Base-by-base conservation (phyloP, 2,329 filamentous ascomycete species). In the Endothia cerciana region DNA sequence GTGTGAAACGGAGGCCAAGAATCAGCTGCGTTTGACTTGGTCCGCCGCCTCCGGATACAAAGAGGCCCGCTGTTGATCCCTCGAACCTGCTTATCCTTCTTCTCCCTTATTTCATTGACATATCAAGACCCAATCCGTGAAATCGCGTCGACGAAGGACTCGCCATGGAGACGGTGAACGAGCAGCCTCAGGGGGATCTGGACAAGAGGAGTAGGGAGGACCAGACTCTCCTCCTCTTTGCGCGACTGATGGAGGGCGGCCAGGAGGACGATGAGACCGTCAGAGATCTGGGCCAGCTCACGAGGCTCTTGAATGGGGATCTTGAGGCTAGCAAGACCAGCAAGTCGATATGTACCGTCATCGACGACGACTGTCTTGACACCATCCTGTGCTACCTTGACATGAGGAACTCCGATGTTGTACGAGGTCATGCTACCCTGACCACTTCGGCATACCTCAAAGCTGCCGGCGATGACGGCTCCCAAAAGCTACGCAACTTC, bases 201-300 rank as follows among this genome's bases (percentile, higher is more conserved):
- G 66, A 69, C 60, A 66, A 73, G 45, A 77, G 77, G 77, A 66
- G 68, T 72, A 59, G 86, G 79, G 79, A 85, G 71, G 89, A 92
- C 73, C 82, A 90, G 73, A 90, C 91, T 64, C 86, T 90, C 73
- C 86, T 97, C 65, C 89, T 94, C 71, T 87, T 97, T 70, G 94
- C 94, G 30, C 91, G 91, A 73, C 82, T 97, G 71, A 96, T 97
- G 89, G 92, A 96, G 75, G 93, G 92, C 55, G 93, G 93, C 62
- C 88, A 94, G 72, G 92, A 97, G 72, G 92, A 92, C 74, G 87
- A 88, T 65, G 89, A 91, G 70, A 90, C 87, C 15, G 89, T 85
- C 71, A 78, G 78, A 67, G 83, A 87, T 67, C 79, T 90, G 56
- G 84, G 86, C 70, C 77, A 78, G 64, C 82, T 90, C 63, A 88